Base-by-base conservation (phyloP, 83 land plant species). In the Picea abies region DNA sequence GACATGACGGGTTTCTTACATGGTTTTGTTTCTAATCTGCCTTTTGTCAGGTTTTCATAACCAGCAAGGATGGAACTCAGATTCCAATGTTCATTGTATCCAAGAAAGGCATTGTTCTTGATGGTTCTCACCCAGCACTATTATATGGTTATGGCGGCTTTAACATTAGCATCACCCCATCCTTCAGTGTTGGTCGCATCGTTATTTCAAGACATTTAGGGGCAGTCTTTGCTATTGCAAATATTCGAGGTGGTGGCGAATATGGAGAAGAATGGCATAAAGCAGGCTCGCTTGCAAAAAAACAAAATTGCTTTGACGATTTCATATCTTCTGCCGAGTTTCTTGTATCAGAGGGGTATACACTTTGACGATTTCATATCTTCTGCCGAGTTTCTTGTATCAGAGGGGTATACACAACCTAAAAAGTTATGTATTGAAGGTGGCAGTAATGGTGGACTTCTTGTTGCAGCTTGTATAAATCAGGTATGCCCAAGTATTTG, bases 201-300 rank as follows among this genome's bases (percentile, higher is more conserved):
- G 89, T 92, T 44, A 83, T 92, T 19, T 76, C 82, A 60, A 87
- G 87, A 76, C 89, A 97, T 85, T 81, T 90, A 82, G 95, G 92
- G 52, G 90, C 85, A 35, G 90, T 97, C 0, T 88, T 86, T 76
- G 97, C 96, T 63, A 71, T 93, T 37, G 99, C 98, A 61, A 97
- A 97, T 78, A 97, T 94, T 29, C 93, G 98, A 39, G 99, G 99
- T 65, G 99, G 98, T 75, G 99, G 99, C 25, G 98, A 97, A 76
- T 97, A 97, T 90, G 99, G 99, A 65, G 97, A 97, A 73, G 98
- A 97, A 29, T 29, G 32, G 32, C 0, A 29, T 29, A 29, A 29
- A 29, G 0, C 32, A 29, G 32, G 32, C 32, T 29, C 32, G 0
- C 32, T 29, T 29, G 32, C 32, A 0, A 29, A 29, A 29, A 29